Conservation (phyloP, 352 stramenopile genomes). For the Discostella stelligera region DNA sequence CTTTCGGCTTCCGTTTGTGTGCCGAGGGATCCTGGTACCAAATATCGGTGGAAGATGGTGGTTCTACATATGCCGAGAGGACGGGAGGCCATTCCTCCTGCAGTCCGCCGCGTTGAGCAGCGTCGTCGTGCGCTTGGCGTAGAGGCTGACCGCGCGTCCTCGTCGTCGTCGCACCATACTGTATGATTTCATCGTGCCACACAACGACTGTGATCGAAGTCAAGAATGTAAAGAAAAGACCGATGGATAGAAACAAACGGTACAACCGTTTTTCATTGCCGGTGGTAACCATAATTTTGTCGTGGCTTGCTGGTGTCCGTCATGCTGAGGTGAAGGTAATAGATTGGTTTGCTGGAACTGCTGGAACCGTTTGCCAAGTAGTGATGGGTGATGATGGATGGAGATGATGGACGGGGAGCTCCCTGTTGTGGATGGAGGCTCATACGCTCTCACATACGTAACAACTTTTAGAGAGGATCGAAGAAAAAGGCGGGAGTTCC, state of each 20-base stretch:
- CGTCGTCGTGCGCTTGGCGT: background rate
- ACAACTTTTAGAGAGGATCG: too few relatives aligned
- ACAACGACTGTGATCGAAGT: conserved; percentile 29
- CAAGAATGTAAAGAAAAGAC: conserved; percentile 15
- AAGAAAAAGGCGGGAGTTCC: too few relatives aligned
- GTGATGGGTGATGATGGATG: too few relatives aligned
- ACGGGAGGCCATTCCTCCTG: conserved; percentile 33
- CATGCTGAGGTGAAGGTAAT: too few relatives aligned
- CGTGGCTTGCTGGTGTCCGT: too few relatives aligned
- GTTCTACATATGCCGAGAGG: conserved; percentile 38
- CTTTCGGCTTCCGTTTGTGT: conserved; percentile 17
- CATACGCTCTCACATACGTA: too few relatives aligned
- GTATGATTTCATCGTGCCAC: conserved; percentile 25
- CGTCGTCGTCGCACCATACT: conserved; percentile 1
- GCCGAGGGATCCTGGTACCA: conserved; percentile 36
- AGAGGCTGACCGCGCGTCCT: background rate
- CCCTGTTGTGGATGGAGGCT: too few relatives aligned
- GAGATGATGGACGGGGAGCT: too few relatives aligned
- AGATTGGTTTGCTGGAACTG: too few relatives aligned
- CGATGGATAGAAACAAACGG: conserved; percentile 25
- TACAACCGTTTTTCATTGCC: conserved; percentile 6
- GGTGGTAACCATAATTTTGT: background rate
- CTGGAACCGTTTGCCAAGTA: too few relatives aligned
- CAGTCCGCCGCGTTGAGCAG: background rate
- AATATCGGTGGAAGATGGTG: conserved; percentile 21